Base-by-base conservation (phyloP, 495 filamentous ascomycete species). In the Alectoria sarmentosa region DNA sequence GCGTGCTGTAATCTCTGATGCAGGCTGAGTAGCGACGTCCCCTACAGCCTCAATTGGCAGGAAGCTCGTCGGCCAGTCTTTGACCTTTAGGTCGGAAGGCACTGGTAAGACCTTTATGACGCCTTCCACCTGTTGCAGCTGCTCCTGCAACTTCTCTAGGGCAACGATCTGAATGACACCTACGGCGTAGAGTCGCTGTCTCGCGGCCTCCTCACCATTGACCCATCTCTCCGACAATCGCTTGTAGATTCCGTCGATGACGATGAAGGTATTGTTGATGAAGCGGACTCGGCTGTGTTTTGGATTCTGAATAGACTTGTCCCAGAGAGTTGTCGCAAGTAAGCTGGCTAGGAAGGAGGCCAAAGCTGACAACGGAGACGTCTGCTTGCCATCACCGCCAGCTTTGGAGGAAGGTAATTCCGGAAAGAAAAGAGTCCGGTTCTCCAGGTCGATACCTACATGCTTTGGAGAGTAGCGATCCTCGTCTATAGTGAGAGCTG, bases 251-350 rank as follows among this genome's bases (percentile, higher is more conserved):
- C 52, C 52, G 15, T 55, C 52, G 14, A 55, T 55, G 52, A 55
- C 52, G 34, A 55, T 55, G 5, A 55, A 55, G 52, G 52, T 55
- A 4, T 55, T 55, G 30, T 55, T 55, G 52, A 55, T 55, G 30
- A 55, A 55, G 52, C 52, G 52, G 34, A 55, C 52, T 14, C 52
- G 52, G 19, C 52, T 55, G 30, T 55, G 52, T 30, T 55, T 55
- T 55, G 52, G 52, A 13, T 34, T 55, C 8, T 55, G 52, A 55
- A 55, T 30, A 21, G 52, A 55, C 30, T 34, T 34, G 17, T 55
- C 52, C 52, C 52, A 55, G 52, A 55, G 52, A 34, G 52, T 55
- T 7, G 52, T 55, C 11, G 52, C 52, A 11, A 55, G 52, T 23
- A 55, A 17, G 52, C 15, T 34, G 14, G 52, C 52, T 1, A 55